phyloP scores from a whole-genome alignment of 495 filamentous ascomycete genomes.

The Rhizodiscina lignyota region DNA sequence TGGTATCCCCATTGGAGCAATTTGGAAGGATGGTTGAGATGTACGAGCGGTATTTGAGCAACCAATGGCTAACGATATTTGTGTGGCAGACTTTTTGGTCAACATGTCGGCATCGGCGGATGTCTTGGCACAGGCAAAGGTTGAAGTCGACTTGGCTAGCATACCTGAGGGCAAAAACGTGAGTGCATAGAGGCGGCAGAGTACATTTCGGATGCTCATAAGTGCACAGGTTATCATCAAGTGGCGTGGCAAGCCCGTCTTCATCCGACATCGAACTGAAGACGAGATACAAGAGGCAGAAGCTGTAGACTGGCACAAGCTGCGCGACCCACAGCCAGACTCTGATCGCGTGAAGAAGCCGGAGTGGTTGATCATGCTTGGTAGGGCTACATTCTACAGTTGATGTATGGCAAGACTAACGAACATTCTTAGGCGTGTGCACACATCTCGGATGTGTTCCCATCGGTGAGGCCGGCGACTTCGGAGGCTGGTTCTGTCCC shows the following conservation, averaged over 20 bases:
- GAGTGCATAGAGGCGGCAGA: slow-evolving; percentile 20
- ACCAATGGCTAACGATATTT: slow-evolving; percentile 8
- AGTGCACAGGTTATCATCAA: slow-evolving; percentile 81
- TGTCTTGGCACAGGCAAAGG: slow-evolving; percentile 97
- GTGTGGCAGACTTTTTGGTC: slow-evolving; percentile 75
- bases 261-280: slow-evolving; percentile 94
- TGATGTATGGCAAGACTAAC: background rate
- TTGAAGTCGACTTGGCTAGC: slow-evolving; percentile 78
- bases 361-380: slow-evolving; percentile 98
- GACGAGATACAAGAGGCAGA: slow-evolving; percentile 44
- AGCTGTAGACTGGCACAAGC: slow-evolving; percentile 41
- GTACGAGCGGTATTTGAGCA: slow-evolving; percentile 2
- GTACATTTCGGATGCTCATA: background rate
- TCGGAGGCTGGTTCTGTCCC: slow-evolving; percentile 98
- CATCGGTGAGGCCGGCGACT: slow-evolving; percentile 97
- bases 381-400: slow-evolving; percentile 29
- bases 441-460: slow-evolving; percentile 98
- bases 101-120: slow-evolving; percentile 99
- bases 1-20: too few relatives aligned
- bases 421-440: slow-evolving; percentile 57
- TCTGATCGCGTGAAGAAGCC: slow-evolving; percentile 90
- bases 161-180: slow-evolving; percentile 99
- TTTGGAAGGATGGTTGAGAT: slow-evolving; percentile 3
- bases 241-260: slow-evolving; percentile 99
- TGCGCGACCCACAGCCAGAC: slow-evolving; percentile 86